phyloP scores from a whole-genome alignment of 805 yeast genomes.

The Candida ulmi region DNA sequence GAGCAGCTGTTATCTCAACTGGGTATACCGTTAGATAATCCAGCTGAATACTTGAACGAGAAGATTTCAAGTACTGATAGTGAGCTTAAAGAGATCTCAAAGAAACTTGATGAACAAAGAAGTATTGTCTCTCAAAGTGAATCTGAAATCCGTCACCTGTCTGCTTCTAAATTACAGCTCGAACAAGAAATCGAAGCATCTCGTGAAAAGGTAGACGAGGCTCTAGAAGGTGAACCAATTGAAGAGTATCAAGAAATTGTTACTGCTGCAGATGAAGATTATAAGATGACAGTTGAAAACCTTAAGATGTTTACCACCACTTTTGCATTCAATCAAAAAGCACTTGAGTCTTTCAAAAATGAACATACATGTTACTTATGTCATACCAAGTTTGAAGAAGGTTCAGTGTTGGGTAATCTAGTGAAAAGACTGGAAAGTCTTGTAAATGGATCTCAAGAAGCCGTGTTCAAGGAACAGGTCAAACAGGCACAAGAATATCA shows the following conservation, averaged over 20 bases:
- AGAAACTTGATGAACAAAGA: slow-evolving; percentile 9
- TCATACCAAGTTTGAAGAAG: slow-evolving; percentile 52
- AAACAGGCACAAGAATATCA: slow-evolving; percentile 27
- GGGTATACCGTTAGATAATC: slow-evolving; percentile 12
- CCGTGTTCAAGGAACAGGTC: slow-evolving; percentile 28
- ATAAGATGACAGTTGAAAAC: slow-evolving; percentile 55
- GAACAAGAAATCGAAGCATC: slow-evolving; percentile 7
- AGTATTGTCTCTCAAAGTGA: slow-evolving; percentile 16
- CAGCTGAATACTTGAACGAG: slow-evolving; percentile 10
- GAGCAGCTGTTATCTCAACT: slow-evolving; percentile 16
- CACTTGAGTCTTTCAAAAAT: slow-evolving; percentile 54
- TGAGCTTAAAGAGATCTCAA: not conserved
- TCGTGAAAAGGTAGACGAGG: slow-evolving; percentile 8
- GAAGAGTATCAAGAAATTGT: slow-evolving; percentile 46
- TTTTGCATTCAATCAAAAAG: slow-evolving; percentile 61
- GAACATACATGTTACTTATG: slow-evolving; percentile 68
- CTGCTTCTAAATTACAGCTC: slow-evolving; percentile 3
- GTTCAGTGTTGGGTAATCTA: slow-evolving; percentile 20
- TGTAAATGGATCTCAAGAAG: slow-evolving; percentile 27
- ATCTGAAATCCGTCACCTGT: slow-evolving; percentile 13
- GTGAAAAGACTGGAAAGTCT: slow-evolving; percentile 25
- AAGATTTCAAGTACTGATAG: slow-evolving; percentile 4
- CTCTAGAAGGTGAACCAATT: slow-evolving; percentile 32
- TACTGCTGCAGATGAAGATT: slow-evolving; percentile 55
- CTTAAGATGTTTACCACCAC: slow-evolving; percentile 67